Evolutionary conservation across 495 filamentous ascomycete species (phyloP).

Genomic region (Corynascus novoguineensis): DNA sequence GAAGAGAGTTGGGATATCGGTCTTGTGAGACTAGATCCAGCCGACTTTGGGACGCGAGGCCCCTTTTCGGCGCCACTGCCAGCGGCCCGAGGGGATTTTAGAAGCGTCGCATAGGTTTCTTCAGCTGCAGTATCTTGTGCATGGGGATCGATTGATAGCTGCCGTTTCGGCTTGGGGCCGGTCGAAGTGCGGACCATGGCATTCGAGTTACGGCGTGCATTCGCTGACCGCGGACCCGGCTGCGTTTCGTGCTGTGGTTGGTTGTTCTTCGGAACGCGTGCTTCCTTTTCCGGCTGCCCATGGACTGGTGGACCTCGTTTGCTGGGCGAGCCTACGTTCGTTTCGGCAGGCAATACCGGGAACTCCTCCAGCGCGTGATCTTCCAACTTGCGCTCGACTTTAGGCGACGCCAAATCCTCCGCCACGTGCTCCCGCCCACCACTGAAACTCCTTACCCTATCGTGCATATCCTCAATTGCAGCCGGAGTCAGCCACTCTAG

Average conservation of each 20-base stretch:
- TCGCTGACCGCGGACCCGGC: conserved; percentile 15
- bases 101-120: conserved; percentile 26
- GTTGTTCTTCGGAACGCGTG: conserved; percentile 7
- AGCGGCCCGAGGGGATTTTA: conserved; percentile 32
- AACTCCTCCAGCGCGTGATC: not conserved
- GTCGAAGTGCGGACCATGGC: conserved; percentile 38
- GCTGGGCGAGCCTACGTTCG: not conserved
- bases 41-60: conserved; percentile 31
- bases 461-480: conserved; percentile 39
- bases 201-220: conserved; percentile 42
- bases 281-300: conserved; percentile 7
- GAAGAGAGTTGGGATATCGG: conserved; percentile 37
- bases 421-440: conserved; percentile 4
- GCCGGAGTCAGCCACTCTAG: conserved; percentile 68
- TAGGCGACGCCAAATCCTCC: not conserved
- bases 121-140: conserved; percentile 22
- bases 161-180: conserved; percentile 33
- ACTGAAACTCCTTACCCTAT: conserved; percentile 21
- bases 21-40: conserved; percentile 31
- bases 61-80: conserved; percentile 29
- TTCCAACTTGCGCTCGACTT: conserved; percentile 4
- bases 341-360: not conserved
- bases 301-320: not conserved
- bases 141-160: conserved; percentile 37
- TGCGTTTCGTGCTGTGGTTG: conserved; percentile 15